phyloP scores from a whole-genome alignment of 306 rosid species.

The Macrotyloma uniflorum region DNA sequence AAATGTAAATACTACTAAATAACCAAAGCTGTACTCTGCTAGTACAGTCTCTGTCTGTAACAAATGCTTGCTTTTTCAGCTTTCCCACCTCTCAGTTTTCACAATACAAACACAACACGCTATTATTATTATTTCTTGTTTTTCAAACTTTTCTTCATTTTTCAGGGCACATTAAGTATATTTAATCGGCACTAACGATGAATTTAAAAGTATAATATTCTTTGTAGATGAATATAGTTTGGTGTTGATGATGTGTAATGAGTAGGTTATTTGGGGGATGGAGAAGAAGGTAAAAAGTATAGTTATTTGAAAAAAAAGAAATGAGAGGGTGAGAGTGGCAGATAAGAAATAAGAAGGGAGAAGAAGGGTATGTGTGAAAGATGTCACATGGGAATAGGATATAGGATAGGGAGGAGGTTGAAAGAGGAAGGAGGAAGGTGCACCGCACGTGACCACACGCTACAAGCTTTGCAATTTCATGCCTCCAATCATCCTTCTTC shows the following conservation, averaged over 20 bases:
- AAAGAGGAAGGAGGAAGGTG: conserved; percentile 38
- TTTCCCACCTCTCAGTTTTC: conserved; percentile 21
- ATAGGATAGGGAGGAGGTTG: background rate
- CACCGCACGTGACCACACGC: conserved; percentile 38
- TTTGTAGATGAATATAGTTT: background rate
- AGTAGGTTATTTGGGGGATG: background rate
- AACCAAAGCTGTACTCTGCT: background rate
- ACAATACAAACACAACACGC: conserved; percentile 1
- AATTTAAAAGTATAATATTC: no score
- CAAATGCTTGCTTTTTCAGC: conserved; percentile 2
- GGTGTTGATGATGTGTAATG: background rate
- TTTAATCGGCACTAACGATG: no score
- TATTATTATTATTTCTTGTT: background rate
- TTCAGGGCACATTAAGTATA: background rate
- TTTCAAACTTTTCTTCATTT: background rate
- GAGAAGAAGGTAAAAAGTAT: no score
- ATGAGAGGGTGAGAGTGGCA: conserved; percentile 8
- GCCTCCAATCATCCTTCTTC: conserved; percentile 13
- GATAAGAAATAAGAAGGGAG: conserved; percentile 30
- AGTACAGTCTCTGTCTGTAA: conserved; percentile 16
- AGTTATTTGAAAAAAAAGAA: background rate
- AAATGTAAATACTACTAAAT: background rate
- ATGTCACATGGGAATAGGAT: conserved; percentile 49
- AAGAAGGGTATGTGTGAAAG: conserved; percentile 33
- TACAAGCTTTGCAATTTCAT: conserved; percentile 28